Conservation (phyloP, 2,329 filamentous ascomycete species). For the Apiospora arundinis region DNA sequence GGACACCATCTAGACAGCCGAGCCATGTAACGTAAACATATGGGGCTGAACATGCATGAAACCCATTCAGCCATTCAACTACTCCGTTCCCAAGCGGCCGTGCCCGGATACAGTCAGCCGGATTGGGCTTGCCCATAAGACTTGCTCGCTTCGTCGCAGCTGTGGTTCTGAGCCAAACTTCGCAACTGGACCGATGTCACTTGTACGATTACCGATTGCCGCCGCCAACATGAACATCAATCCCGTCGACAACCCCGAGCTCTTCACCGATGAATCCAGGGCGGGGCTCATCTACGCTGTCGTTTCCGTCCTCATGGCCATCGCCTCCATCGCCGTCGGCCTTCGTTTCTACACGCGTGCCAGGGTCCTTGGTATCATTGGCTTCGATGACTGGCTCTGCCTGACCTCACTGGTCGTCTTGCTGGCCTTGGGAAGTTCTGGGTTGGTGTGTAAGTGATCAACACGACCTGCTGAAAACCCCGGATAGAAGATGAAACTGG, state of each 20-base stretch:
- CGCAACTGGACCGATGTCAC: too few species aligned
- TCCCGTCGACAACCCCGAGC: slow-evolving; percentile 11
- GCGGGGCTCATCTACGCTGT: background rate
- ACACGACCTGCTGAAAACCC: too few species aligned
- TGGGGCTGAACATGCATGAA: too few species aligned
- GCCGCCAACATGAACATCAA: slow-evolving; percentile 15
- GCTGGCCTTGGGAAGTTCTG: background rate
- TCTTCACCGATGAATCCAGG: background rate
- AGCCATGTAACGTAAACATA: too few species aligned
- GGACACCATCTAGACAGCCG: too few species aligned
- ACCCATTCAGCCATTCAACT: too few species aligned
- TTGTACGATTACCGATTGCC: too few species aligned
- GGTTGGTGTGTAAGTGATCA: background rate
- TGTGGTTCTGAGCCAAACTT: too few species aligned
- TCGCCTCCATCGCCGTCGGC: background rate
- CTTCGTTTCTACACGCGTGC: slow-evolving; percentile 12
- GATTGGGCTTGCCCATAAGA: too few species aligned
- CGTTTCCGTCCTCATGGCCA: background rate
- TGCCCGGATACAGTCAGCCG: too few species aligned
- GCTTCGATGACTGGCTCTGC: slow-evolving; percentile 18
- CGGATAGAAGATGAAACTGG: background rate
- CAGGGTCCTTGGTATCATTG: background rate
- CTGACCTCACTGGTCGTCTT: background rate
- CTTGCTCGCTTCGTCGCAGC: too few species aligned
- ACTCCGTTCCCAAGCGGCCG: too few species aligned